A percentile compares a stretch with the other conserved stretches of the same genome.
phyloP scores from a whole-genome alignment of 768 basidiomycete genomes.

The Agaricus subrufescens region DNA sequence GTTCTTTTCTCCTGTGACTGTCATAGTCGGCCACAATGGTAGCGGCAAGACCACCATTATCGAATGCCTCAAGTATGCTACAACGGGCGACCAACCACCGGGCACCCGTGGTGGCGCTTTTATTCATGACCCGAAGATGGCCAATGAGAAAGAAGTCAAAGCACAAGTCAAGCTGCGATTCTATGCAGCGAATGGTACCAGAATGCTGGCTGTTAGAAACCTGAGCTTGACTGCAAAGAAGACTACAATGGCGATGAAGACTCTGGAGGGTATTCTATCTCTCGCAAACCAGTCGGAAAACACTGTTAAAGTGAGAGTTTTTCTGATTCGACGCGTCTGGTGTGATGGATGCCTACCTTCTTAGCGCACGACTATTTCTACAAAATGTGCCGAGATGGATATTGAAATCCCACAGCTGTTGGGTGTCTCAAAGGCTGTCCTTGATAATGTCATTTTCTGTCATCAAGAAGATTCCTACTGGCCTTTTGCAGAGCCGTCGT shows the following conservation, averaged over 20 bases:
- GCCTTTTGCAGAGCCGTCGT: conserved; percentile 89
- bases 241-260: conserved; percentile 91
- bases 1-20: conserved; percentile 96
- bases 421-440: conserved; percentile 96
- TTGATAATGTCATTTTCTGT: conserved; percentile 99
- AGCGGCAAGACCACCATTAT: conserved; percentile 99
- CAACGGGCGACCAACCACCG: conserved; percentile 96
- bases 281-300: conserved; percentile 65
- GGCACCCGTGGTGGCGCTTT: conserved; percentile 99
- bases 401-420: conserved; percentile 87
- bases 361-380: conserved; percentile 87
- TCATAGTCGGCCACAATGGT: conserved; percentile 98
- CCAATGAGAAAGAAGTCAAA: conserved; percentile 98
- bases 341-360: neutral
- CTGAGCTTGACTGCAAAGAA: conserved; percentile 93
- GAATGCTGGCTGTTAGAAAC: conserved; percentile 89
- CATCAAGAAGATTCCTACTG: conserved; percentile 99
- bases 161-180: conserved; percentile 97
- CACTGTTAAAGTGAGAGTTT: conserved; percentile 64
- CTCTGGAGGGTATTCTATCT: conserved; percentile 85
- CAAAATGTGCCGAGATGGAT: conserved; percentile 97
- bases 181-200: conserved; percentile 79
- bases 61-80: conserved; percentile 98
- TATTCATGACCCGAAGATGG: conserved; percentile 98
- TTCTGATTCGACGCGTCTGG: neutral